These are phyloP conservation scores for Mortierella sp. DNA, from an alignment of 371 early-diverging fungal species.

Conservation along the genomic window DNA sequence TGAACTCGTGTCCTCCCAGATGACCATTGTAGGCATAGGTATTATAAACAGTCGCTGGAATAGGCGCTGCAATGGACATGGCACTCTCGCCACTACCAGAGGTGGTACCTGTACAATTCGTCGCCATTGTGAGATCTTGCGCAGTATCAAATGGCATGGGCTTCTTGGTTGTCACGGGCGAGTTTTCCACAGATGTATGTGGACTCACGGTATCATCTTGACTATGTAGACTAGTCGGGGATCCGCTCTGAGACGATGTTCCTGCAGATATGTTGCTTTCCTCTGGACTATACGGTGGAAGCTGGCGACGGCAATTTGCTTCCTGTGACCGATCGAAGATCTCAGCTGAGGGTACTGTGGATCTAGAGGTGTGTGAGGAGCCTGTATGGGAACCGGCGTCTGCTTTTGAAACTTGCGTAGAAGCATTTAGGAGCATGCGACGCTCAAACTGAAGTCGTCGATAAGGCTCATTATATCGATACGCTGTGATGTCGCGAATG, in stretches of 20 bases:
- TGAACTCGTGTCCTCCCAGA: slow-evolving; percentile 45
- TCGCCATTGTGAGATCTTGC: background rate
- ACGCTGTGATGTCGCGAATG: slow-evolving; percentile 24
- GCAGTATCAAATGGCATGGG: background rate
- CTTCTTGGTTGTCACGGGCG: slow-evolving; percentile 1
- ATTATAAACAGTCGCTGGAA: slow-evolving; percentile 23
- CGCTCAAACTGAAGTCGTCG: slow-evolving; percentile 32
- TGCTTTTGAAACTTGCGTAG: background rate
- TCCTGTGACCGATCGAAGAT: slow-evolving; percentile 8
- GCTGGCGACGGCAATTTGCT: slow-evolving; percentile 9
- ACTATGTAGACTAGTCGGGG: slow-evolving; percentile 4
- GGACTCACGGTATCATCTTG: slow-evolving; percentile 3
- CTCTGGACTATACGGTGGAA: slow-evolving; percentile 9
- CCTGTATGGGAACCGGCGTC: background rate
- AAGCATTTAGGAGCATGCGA: slow-evolving; percentile 1
- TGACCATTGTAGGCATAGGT: slow-evolving; percentile 37
- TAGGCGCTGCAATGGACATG: background rate
- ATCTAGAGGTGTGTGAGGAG: background rate
- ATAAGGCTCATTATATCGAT: slow-evolving; percentile 27
- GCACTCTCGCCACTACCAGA: background rate
- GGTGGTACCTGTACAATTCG: background rate
- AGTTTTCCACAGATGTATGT: slow-evolving; percentile 7
- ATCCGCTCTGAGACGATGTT: slow-evolving; percentile 10
- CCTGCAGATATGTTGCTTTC: background rate
- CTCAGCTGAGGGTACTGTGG: no score